A percentile compares a stretch with the other conserved stretches of the same genome.
Evolutionary conservation across 2,329 filamentous ascomycete species (phyloP).

Genomic region (Monilinia aucupariae): DNA sequence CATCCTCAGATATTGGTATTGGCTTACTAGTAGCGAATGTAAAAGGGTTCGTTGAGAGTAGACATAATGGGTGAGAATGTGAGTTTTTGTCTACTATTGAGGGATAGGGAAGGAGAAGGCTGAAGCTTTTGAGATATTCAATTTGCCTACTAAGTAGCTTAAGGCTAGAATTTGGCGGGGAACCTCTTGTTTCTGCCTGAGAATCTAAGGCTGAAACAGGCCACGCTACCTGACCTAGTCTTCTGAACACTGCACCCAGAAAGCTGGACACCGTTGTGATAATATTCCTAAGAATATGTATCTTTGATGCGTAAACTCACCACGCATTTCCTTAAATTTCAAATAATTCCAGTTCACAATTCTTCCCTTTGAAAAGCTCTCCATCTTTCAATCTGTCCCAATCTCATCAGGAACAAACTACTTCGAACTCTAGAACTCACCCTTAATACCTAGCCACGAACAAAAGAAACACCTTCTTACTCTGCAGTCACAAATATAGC

Average conservation of each 20-base stretch:
- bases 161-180: constrained; percentile 14
- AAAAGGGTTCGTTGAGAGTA: constrained; percentile 68
- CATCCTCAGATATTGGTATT: not conserved
- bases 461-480: constrained; percentile 26
- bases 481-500: constrained; percentile 24
- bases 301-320: constrained; percentile 27
- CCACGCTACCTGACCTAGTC: constrained; percentile 9
- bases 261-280: constrained; percentile 18
- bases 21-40: constrained; percentile 92
- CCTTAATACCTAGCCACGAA: constrained; percentile 17
- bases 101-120: constrained; percentile 20
- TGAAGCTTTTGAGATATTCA: constrained; percentile 22
- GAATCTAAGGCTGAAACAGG: constrained; percentile 15
- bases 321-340: constrained; percentile 21
- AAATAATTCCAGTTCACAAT: constrained; percentile 21
- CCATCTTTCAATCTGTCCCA: constrained; percentile 18
- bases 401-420: constrained; percentile 19
- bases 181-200: constrained; percentile 3
- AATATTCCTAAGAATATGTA: constrained; percentile 14
- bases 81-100: constrained; percentile 3
- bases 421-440: constrained; percentile 19
- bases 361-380: constrained; percentile 13
- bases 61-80: constrained; percentile 27
- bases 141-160: not conserved
- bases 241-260: constrained; percentile 18